These are phyloP conservation scores for Parachlorella kessleri DNA, from an alignment of 139 green algal genomes.

Conservation along the genomic window DNA sequence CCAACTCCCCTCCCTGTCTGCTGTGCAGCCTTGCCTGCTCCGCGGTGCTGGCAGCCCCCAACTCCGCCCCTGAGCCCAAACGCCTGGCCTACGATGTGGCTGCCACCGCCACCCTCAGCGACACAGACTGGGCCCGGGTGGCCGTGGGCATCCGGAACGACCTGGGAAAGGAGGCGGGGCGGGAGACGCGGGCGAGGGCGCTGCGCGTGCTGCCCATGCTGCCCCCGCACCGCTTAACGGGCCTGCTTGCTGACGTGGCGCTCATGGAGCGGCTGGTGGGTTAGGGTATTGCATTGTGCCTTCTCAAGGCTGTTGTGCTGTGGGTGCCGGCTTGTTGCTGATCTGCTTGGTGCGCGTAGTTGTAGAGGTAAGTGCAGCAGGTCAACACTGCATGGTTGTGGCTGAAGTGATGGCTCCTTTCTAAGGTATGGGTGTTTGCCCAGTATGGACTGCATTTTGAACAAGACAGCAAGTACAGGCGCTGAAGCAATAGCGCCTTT, in stretches of 20 bases:
- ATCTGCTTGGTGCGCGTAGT: no score
- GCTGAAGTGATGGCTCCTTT: no score
- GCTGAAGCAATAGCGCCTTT: no score
- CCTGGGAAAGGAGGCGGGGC: slow-evolving; percentile 2
- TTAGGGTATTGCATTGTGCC: no score
- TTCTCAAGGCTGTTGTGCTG: no score
- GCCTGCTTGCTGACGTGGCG: slow-evolving; percentile 10
- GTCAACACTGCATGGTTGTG: no score
- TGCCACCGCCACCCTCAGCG: slow-evolving; percentile 9
- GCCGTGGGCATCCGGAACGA: slow-evolving; percentile 14
- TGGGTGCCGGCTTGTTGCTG: no score
- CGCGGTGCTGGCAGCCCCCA: slow-evolving; percentile 23
- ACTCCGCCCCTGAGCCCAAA: slow-evolving; percentile 5
- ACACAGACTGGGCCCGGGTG: slow-evolving; percentile 26
- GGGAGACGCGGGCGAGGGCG: slow-evolving; percentile 28
- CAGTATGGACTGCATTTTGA: no score
- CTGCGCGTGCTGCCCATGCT: slow-evolving; percentile 27
- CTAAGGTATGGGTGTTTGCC: no score
- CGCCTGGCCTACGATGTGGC: slow-evolving; percentile 28
- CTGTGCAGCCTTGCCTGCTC: neutral
- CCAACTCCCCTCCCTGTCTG: neutral
- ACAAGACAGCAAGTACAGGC: no score
- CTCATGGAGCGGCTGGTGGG: slow-evolving; percentile 24
- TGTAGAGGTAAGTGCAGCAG: no score
- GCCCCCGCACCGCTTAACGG: slow-evolving; percentile 24